A percentile compares a stretch with the other conserved stretches of the same genome.
Conservation (phyloP, 139 green algal species). For the Chara braunii region DNA sequence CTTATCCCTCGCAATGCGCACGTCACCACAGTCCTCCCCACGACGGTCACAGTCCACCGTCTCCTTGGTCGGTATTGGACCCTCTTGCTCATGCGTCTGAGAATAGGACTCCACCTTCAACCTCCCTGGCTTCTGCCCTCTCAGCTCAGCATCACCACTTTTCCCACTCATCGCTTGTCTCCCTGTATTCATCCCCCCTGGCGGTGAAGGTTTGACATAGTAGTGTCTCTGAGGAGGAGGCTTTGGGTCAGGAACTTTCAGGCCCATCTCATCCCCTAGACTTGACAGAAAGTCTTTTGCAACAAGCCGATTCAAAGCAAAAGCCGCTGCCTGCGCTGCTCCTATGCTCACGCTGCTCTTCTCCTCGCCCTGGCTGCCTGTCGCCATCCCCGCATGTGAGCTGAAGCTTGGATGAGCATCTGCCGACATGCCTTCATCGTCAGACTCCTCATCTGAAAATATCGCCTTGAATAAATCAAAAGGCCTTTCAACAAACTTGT, state of each 20-base stretch:
- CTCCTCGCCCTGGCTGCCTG: not conserved
- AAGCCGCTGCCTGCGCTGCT: constrained; percentile 12
- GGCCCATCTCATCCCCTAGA: constrained; percentile 25
- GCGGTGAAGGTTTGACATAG: not conserved
- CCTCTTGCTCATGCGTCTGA: no score
- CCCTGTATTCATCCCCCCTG: not conserved
- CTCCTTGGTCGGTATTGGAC: no score
- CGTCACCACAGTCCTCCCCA: no score
- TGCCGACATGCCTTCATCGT: no score
- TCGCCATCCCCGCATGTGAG: not conserved
- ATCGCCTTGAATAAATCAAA: constrained; percentile 38
- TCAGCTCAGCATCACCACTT: not conserved
- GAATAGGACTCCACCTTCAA: not conserved
- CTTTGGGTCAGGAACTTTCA: constrained; percentile 9
- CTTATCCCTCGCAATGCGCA: no score
- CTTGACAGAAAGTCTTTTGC: constrained; percentile 22
- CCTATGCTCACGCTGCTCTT: not conserved
- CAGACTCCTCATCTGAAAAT: constrained; percentile 15
- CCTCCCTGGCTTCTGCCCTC: not conserved
- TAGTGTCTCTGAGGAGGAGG: not conserved
- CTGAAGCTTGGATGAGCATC: no score
- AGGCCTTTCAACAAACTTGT: constrained; percentile 2
- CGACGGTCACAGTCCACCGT: no score
- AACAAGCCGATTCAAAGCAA: constrained; percentile 19
- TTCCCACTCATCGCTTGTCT: constrained; percentile 2